phyloP scores from a whole-genome alignment of 2,329 filamentous ascomycete genomes.

The Aspergillus amoenus region DNA sequence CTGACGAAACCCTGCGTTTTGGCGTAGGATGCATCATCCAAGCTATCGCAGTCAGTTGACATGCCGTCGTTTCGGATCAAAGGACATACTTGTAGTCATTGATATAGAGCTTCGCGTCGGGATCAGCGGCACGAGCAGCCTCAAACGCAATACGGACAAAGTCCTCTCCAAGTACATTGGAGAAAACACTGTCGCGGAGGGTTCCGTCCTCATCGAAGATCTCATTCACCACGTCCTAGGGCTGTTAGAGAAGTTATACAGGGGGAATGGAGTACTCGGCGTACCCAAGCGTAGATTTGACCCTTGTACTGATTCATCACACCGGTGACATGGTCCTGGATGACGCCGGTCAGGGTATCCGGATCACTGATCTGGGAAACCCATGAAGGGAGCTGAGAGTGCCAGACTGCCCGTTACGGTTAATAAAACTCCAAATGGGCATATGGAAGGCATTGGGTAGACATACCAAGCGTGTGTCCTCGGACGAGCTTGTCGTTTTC shows the following conservation, averaged over 20 bases:
- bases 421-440: too few relatives aligned
- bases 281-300: slow-evolving; percentile 38
- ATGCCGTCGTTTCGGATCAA: too few relatives aligned
- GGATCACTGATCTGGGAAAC: background rate
- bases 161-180: slow-evolving; percentile 44
- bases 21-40: too few relatives aligned
- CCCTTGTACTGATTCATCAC: slow-evolving; percentile 38
- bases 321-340: slow-evolving; percentile 49
- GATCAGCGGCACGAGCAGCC: slow-evolving; percentile 58
- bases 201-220: slow-evolving; percentile 50
- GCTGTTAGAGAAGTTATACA: background rate
- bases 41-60: too few relatives aligned
- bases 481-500: too few relatives aligned
- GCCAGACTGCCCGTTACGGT: background rate
- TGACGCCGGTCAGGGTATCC: slow-evolving; percentile 54
- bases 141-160: slow-evolving; percentile 50
- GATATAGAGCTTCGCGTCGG: slow-evolving; percentile 48
- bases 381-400: background rate
- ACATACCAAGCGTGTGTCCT: too few relatives aligned
- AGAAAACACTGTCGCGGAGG: slow-evolving; percentile 44
- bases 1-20: too few relatives aligned
- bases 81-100: slow-evolving; percentile 22
- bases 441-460: too few relatives aligned
- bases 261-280: slow-evolving; percentile 15
- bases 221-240: background rate